Percentiles rank a stretch among this genome's conserved stretches.
phyloP scores from a whole-genome alignment of 2,329 filamentous ascomycete species.

The Pleoardoris graminearum region DNA sequence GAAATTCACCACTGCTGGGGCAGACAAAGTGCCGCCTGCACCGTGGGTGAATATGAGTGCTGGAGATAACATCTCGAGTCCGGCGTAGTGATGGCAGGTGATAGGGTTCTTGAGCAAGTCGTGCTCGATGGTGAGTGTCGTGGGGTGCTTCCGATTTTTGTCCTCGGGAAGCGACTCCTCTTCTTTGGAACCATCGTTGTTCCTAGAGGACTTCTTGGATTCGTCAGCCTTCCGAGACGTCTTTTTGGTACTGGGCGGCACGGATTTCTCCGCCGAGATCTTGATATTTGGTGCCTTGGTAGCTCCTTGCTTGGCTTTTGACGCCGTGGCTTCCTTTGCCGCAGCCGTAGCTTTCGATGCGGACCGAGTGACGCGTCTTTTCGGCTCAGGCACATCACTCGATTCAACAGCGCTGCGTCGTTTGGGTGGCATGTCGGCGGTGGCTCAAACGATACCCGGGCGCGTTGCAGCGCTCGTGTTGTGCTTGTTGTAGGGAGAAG shows the following conservation, averaged over 20 bases:
- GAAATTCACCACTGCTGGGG: constrained; percentile 47
- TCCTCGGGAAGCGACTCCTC: not conserved
- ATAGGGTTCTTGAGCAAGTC: constrained; percentile 25
- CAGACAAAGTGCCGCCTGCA: constrained; percentile 48
- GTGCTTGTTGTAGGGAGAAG: no score
- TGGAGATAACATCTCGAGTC: not conserved
- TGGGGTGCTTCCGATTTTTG: not conserved
- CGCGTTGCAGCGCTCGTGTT: no score
- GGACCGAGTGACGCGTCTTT: no score
- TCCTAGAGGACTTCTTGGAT: not conserved
- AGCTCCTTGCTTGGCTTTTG: no score
- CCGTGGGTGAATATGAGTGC: constrained; percentile 51
- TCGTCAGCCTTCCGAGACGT: not conserved
- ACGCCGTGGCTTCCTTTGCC: no score
- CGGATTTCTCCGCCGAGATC: no score
- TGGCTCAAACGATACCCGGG: no score
- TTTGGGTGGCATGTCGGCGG: no score
- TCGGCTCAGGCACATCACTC: no score
- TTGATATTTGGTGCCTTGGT: no score
- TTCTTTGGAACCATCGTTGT: not conserved
- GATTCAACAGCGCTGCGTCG: no score
- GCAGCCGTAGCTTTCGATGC: no score
- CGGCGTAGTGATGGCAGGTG: constrained; percentile 23
- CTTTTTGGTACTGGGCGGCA: not conserved
- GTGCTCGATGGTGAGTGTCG: constrained; percentile 17